These are phyloP conservation scores for Mucor indicus DNA, from an alignment of 371 early-diverging fungal genomes.

Conservation along the genomic window DNA sequence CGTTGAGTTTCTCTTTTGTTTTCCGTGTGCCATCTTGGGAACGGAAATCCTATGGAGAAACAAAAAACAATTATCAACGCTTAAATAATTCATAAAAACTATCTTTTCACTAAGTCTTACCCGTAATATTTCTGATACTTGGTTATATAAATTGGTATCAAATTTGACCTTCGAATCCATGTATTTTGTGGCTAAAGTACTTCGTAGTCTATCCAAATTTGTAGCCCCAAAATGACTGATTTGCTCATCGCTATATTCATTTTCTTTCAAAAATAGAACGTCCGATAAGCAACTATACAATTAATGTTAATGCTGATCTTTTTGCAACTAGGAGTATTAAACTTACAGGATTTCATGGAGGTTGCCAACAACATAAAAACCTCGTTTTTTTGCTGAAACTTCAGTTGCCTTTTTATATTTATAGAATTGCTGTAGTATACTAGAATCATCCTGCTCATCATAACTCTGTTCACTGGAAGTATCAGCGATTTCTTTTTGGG, in stretches of 20 bases:
- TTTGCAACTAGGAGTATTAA: conserved; percentile 3
- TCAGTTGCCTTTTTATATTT: conserved; percentile 8
- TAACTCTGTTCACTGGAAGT: neutral
- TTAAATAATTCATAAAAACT: conserved; percentile 12
- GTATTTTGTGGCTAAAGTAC: neutral
- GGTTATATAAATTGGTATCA: conserved; percentile 14
- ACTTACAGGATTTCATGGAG: conserved; percentile 9
- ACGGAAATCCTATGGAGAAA: conserved; percentile 14
- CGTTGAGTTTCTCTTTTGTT: conserved; percentile 13
- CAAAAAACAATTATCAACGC: conserved; percentile 11
- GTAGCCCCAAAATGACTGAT: conserved; percentile 10
- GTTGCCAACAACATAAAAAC: conserved; percentile 7
- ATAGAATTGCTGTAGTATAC: conserved; percentile 2
- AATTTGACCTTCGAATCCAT: conserved; percentile 18
- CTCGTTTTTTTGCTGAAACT: conserved; percentile 2
- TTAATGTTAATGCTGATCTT: conserved; percentile 10
- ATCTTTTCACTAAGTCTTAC: conserved; percentile 15
- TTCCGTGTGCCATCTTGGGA: conserved; percentile 9
- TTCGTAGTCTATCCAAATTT: conserved; percentile 5
- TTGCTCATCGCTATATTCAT: conserved; percentile 18
- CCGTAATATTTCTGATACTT: conserved; percentile 15
- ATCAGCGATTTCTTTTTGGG: conserved; percentile 7
- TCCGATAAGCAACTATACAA: conserved; percentile 15
- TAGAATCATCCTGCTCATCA: conserved; percentile 8
- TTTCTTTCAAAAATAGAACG: conserved; percentile 19